Evolutionary conservation across 495 filamentous ascomycete species (phyloP).

Genomic region (Chaetomium tenue): DNA sequence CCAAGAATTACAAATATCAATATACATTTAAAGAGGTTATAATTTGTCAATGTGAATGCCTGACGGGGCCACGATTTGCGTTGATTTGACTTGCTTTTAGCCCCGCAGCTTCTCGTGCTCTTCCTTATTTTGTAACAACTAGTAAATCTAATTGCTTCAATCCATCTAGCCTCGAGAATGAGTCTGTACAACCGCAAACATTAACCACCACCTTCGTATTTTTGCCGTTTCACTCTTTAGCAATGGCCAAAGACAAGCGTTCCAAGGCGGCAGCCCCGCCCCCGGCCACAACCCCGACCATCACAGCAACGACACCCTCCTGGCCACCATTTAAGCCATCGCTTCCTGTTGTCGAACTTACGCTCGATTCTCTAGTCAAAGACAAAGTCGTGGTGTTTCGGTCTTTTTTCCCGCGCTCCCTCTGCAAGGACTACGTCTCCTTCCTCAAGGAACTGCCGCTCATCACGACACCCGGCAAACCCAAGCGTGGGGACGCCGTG

Average conservation of each 20-base stretch:
- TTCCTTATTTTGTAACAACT: no score
- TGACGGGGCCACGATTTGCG: no score
- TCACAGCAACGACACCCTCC: slow-evolving; percentile 45
- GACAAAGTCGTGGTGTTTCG: slow-evolving; percentile 73
- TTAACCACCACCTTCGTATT: neutral
- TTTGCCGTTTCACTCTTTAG: neutral
- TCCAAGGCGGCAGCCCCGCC: slow-evolving; percentile 19
- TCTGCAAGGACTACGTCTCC: slow-evolving; percentile 77
- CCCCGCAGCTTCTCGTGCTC: no score
- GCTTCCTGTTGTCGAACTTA: slow-evolving; percentile 65
- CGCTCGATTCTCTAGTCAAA: slow-evolving; percentile 50
- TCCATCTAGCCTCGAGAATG: no score
- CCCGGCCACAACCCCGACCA: slow-evolving; percentile 2
- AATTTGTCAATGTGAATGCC: no score
- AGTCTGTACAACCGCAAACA: no score
- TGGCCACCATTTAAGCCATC: slow-evolving; percentile 80
- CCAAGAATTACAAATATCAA: no score
- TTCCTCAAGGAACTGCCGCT: slow-evolving; percentile 76
- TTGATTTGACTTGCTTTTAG: no score
- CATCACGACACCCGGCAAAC: slow-evolving; percentile 76
- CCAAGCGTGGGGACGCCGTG: slow-evolving; percentile 80
- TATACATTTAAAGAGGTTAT: no score
- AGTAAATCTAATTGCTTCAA: no score
- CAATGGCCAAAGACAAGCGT: slow-evolving; percentile 34
- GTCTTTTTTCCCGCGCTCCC: slow-evolving; percentile 72